These are phyloP conservation scores for Paramecium sexaurelia DNA, from an alignment of 73 alveolate genomes.

Conservation along the genomic window DNA sequence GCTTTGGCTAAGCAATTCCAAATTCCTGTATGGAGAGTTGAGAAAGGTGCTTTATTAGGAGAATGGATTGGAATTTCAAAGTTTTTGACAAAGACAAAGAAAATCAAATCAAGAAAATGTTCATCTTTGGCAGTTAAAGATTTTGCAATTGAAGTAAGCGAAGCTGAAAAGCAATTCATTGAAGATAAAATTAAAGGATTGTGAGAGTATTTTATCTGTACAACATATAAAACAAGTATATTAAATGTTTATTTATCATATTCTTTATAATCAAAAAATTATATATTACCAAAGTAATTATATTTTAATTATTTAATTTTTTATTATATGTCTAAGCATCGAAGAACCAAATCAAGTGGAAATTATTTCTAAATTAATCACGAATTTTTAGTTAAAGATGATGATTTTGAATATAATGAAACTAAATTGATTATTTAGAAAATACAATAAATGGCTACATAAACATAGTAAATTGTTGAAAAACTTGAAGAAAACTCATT, in stretches of 20 bases:
- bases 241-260: background rate
- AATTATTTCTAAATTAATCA: background rate
- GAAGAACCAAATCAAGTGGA: slow-evolving; percentile 47
- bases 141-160: slow-evolving; percentile 42
- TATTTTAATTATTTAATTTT: background rate
- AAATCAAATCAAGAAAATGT: slow-evolving; percentile 50
- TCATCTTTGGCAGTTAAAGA: slow-evolving; percentile 53
- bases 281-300: background rate
- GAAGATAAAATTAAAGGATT: slow-evolving; percentile 50
- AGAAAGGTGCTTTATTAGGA: slow-evolving; percentile 38
- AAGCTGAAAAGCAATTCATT: slow-evolving; percentile 34
- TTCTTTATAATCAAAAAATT: background rate
- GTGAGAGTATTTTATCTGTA: slow-evolving; percentile 1
- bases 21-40: slow-evolving; percentile 55
- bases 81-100: slow-evolving; percentile 42
- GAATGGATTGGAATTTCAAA: slow-evolving; percentile 62
- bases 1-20: slow-evolving; percentile 47
- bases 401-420: slow-evolving; percentile 28
- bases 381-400: slow-evolving; percentile 6
- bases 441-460: background rate
- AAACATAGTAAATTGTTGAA: background rate
- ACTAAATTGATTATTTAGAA: background rate
- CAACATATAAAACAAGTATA: background rate
- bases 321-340: slow-evolving; percentile 48
- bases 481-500: background rate